These are phyloP conservation scores for carrot (Daucus carota) DNA, from an alignment of 129 eudicot genomes.

Conservation along the genomic window DH1_v3.0 NC_030384.2:29637501-29638000, in stretches of 20 bases:
- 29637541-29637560: not conserved
- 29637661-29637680: too few species aligned
- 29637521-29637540: not conserved
- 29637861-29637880: conserved; percentile 52
- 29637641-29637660: too few species aligned
- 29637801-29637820: conserved; percentile 30
- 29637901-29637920: conserved; percentile 41
- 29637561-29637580: conserved; percentile 20
- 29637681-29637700: too few species aligned
- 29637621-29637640: too few species aligned
- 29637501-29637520: not conserved
- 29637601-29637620: too few species aligned
- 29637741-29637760: conserved; percentile 15
- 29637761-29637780: conserved; percentile 20
- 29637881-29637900: conserved; percentile 84
- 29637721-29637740: conserved; percentile 19
- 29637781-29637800: conserved; percentile 26
- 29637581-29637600: conserved; percentile 24
- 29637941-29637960: not conserved
- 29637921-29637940: not conserved
- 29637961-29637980: not conserved
- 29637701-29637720: conserved; percentile 25
- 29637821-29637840: conserved; percentile 69
- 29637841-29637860: conserved; percentile 60
- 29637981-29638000: too few species aligned